Percentiles rank a stretch among this genome's conserved stretches.
phyloP scores from a whole-genome alignment of 2,329 filamentous ascomycete species.

The Alternaria alternata region DNA sequence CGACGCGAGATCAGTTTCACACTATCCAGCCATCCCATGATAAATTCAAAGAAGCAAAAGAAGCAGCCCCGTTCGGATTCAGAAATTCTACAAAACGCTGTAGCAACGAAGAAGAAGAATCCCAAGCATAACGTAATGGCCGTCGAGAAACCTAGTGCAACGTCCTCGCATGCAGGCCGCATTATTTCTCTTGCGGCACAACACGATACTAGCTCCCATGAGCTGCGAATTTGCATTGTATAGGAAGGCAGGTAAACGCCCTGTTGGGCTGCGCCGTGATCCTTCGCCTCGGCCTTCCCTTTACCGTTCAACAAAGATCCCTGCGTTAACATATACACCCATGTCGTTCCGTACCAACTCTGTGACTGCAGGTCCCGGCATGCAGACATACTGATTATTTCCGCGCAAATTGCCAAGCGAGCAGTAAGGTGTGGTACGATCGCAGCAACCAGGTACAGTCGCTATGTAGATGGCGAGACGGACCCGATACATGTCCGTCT shows the following conservation, averaged over 20 bases:
- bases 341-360: not conserved
- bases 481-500: constrained; percentile 1
- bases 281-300: constrained; percentile 3
- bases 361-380: constrained; percentile 5
- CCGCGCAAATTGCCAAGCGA: constrained; percentile 3
- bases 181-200: not conserved
- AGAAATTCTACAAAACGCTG: not conserved
- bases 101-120: not conserved
- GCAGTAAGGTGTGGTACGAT: constrained; percentile 4
- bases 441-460: constrained; percentile 5
- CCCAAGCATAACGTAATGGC: not conserved
- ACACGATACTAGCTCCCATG: not conserved
- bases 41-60: too few relatives aligned
- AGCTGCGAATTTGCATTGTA: not conserved
- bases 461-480: constrained; percentile 2
- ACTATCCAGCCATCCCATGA: not conserved
- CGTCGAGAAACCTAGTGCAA: too few relatives aligned
- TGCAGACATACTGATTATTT: constrained; percentile 3
- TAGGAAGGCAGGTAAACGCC: not conserved
- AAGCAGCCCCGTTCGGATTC: too few relatives aligned
- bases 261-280: not conserved
- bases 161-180: not conserved
- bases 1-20: not conserved
- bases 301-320: constrained; percentile 1
- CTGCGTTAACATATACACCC: constrained; percentile 3